Evolutionary conservation across 2,329 filamentous ascomycete genomes (phyloP).

Genomic region (Fonsecaea pedrosoi): DNA sequence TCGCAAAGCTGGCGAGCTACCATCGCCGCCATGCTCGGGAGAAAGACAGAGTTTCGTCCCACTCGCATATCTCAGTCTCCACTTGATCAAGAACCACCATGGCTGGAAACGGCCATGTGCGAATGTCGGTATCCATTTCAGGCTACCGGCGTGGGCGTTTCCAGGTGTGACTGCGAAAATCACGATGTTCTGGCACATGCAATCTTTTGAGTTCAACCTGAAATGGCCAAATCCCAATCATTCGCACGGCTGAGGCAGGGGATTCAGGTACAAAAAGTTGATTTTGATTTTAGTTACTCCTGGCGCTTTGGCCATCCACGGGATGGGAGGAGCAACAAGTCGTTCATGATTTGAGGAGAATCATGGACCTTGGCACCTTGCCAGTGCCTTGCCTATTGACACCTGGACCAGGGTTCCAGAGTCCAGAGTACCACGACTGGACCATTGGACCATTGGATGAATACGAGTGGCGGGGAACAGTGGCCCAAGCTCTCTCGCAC

Average conservation of each 20-base stretch:
- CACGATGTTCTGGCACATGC: background rate
- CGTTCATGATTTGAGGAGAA: background rate
- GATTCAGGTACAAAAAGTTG: background rate
- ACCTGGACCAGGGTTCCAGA: background rate
- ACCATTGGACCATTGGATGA: background rate
- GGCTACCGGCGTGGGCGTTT: background rate
- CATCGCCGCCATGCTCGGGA: background rate
- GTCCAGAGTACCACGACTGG: background rate
- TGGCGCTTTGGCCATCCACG: background rate
- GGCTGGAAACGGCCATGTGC: background rate
- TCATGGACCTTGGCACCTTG: no score
- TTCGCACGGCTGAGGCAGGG: background rate
- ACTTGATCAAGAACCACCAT: background rate
- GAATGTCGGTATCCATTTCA: background rate
- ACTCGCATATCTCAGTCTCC: background rate
- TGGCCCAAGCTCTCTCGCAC: background rate
- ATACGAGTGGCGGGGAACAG: background rate
- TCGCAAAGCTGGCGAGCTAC: background rate
- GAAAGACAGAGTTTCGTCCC: background rate
- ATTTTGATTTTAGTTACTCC: background rate
- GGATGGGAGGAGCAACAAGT: background rate
- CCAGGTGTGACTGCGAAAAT: background rate
- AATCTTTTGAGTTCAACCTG: background rate
- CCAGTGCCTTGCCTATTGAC: background rate
- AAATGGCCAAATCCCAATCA: background rate